These are phyloP conservation scores for Phalaenopsis aphrodite DNA, from an alignment of 106 monocot genomes.

Conservation along the genomic window DNA sequence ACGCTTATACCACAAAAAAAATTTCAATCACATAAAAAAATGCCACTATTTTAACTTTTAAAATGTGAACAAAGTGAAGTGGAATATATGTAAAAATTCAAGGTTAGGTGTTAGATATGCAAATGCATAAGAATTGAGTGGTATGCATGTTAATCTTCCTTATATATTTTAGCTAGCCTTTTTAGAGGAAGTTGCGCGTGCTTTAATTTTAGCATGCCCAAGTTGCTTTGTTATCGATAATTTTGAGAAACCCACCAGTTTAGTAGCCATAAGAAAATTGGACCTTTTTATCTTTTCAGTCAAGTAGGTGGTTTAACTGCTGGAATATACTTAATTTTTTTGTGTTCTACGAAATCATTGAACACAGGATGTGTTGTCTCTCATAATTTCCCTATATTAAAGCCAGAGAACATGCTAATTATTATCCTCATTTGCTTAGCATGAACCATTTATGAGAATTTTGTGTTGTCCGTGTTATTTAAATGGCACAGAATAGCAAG, in stretches of 20 bases:
- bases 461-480: not conserved
- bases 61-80: no score
- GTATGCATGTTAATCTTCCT: no score
- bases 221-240: not conserved
- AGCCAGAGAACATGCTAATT: not conserved
- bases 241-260: not conserved
- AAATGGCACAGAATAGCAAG: not conserved
- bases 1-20: no score
- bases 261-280: not conserved
- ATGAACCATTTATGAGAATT: not conserved
- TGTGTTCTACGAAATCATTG: not conserved
- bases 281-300: not conserved
- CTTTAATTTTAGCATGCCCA: not conserved
- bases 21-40: no score
- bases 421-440: not conserved
- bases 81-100: no score
- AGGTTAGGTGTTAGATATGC: no score
- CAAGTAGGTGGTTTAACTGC: not conserved
- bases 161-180: no score
- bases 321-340: not conserved
- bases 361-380: not conserved
- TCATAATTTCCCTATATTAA: not conserved
- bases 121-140: no score
- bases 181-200: not conserved
- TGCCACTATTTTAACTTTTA: no score